Evolutionary conservation across 768 basidiomycete genomes (phyloP).

Genomic region (Brasilioporus rufonigricans): DNA sequence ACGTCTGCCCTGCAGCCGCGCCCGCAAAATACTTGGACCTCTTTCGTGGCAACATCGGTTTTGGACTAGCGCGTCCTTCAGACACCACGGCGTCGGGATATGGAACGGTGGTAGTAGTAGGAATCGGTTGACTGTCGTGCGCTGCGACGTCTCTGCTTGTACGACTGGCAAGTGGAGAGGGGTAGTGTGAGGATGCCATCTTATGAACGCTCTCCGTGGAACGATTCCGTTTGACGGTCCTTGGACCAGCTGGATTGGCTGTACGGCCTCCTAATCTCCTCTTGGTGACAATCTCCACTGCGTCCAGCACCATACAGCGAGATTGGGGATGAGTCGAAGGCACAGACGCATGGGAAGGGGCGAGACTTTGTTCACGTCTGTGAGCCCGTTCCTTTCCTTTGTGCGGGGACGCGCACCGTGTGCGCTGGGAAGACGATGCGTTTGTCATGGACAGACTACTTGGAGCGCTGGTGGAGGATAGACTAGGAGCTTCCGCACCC

Average conservation of each 20-base stretch:
- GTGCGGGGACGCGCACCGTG: too few relatives aligned
- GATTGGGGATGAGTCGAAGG: neutral
- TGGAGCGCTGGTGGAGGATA: too few relatives aligned
- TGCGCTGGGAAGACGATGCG: too few relatives aligned
- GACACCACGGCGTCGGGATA: neutral
- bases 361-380: neutral
- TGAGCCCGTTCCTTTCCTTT: too few relatives aligned
- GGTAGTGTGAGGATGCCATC: neutral
- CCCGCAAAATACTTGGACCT: conserved; percentile 23
- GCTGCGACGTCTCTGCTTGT: neutral
- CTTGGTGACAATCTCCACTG: conserved; percentile 17
- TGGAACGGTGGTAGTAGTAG: neutral
- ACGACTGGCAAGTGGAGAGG: conserved; percentile 4
- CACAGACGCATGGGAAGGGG: neutral
- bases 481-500: too few relatives aligned
- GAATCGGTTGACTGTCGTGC: neutral
- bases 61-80: neutral
- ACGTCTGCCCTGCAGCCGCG: neutral
- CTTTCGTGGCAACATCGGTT: neutral
- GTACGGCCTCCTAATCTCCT: neutral
- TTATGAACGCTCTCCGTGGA: neutral
- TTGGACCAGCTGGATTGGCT: too few relatives aligned
- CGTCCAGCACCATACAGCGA: conserved; percentile 10
- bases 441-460: too few relatives aligned
- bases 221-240: neutral